Conservation (phyloP, 768 basidiomycete genomes). For the Piloderma croceum region DNA sequence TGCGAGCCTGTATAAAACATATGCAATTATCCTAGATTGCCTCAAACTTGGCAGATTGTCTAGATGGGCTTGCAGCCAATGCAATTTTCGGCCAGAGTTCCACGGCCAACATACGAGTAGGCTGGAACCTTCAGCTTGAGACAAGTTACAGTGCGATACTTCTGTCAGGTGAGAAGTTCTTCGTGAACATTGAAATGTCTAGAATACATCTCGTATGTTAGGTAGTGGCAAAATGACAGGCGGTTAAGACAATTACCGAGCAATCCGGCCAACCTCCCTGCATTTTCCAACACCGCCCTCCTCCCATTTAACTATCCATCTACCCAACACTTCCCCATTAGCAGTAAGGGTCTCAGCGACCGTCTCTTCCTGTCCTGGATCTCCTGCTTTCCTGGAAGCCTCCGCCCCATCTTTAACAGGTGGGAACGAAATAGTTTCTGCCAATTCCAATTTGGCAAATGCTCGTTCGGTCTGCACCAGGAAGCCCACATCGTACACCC, state of each 20-base stretch:
- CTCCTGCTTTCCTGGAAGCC: constrained; percentile 24
- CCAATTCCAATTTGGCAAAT: constrained; percentile 80
- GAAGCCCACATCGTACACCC: constrained; percentile 71
- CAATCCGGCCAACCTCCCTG: constrained; percentile 54
- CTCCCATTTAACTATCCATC: constrained; percentile 78
- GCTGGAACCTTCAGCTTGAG: too few relatives aligned
- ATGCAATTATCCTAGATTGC: too few relatives aligned
- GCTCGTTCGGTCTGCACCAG: constrained; percentile 59
- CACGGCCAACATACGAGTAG: too few relatives aligned
- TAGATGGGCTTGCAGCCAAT: too few relatives aligned
- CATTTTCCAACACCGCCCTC: constrained; percentile 61
- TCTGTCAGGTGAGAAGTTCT: constrained; percentile 41
- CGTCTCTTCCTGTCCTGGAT: constrained; percentile 61
- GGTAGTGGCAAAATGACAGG: not conserved
- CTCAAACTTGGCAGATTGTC: too few relatives aligned
- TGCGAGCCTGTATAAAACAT: too few relatives aligned
- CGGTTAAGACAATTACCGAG: constrained; percentile 46
- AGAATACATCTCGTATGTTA: not conserved
- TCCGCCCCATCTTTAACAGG: constrained; percentile 27
- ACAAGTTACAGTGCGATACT: too few relatives aligned
- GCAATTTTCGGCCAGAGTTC: too few relatives aligned
- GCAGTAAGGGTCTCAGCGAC: constrained; percentile 69
- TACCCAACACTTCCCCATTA: constrained; percentile 56
- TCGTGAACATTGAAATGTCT: constrained; percentile 53
- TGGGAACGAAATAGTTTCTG: constrained; percentile 45